Evolutionary conservation across 768 basidiomycete species (phyloP), one percentile per base, ranked within the genome.

Genomic region (Naganishia friedmannii): DNA sequence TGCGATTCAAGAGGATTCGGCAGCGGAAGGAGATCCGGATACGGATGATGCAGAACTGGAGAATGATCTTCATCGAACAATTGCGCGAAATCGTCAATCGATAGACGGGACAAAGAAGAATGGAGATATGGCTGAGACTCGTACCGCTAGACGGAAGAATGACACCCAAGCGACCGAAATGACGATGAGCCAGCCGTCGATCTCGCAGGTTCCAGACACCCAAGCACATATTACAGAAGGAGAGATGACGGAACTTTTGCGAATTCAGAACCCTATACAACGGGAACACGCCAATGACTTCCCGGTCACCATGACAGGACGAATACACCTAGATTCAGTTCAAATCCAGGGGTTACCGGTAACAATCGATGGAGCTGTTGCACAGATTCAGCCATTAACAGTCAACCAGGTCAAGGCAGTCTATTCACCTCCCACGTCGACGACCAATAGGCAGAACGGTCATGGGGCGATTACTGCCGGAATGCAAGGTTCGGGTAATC

Each of bases 201-300:
- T 63, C n/a, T 63, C 60, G 23, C 60, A 63, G 26, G 60, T 63
- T 28, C 60, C 60, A 26, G 60, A 63, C 32, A 45, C 60, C 2
- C 60, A 63, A 28, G 60, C 60, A 4, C 60, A 34, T 23, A 21
- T 17, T 17, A 55, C 54, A 21, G 48, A 51, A 51, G 48, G 48
- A 3, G 48, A 51, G 23, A n/a, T 51, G 48, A 51, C 48, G 23
- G n/a, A 51, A 26, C 48, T 51, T 21, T 4, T 51, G n/a, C n/a
- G 12, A 12, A 51, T 26, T 7, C 48, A 51, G 48, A 51, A 51
- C 12, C 48, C n/a, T n/a, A 23, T 26, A 28, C 23, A 37, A 37
- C 60, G 32, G 23, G n/a, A 31, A 10, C 60, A 46, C 7, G 60
- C 7, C n/a, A 63, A 26, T 23, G 39, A 42, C 39, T 28, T 45